Evolutionary conservation across 2,329 filamentous ascomycete species (phyloP), one percentile per base, ranked within the genome.

Genomic region (Clarireedia paspali): DNA sequence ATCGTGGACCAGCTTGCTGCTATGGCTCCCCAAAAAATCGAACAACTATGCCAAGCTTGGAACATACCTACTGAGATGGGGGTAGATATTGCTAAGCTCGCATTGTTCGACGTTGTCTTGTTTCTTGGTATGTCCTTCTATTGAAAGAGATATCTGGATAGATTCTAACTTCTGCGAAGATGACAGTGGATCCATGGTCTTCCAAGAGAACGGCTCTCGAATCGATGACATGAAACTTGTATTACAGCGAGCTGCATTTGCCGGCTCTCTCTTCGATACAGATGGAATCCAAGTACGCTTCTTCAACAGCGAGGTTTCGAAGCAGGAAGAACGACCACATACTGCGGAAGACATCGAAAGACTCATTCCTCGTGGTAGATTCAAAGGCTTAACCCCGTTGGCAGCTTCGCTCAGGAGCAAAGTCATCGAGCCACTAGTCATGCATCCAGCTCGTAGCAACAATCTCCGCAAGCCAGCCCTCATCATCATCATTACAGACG

Each of bases 141-240:
- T 20, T 20, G n/a, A 45, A 10, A 24, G 17, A 46, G 5, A 5
- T 14, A 6, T 10, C 5, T 24, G 6, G 5, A 34, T 42, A 68
- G 20, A 48, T n/a, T 14, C 34, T 6, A 27, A 56, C 40, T 23
- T 23, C 17, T 15, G 10, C 14, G 3, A 50, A 73, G 83, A 87
- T 62, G 84, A 88, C 72, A 84, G 81, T 66, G 84, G 84, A 45
- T 87, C 83, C 20, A 87, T 88, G 76, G 75, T 80, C 55, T 86
- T 87, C 61, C 83, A 86, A 64, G 83, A 87, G 66, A 77, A 80
- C 56, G 84, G 83, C 45, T 77, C 82, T 63, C 81, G 84, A 58
- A 85, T 87, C 71, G 79, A 83, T 60, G 83, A 87, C 62, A 72
- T 88, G 62, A 78, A 79, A 66, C 74, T 85, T 62, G 85, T 87